Percentiles rank a stretch among this genome's conserved stretches.
phyloP scores from a whole-genome alignment of 768 basidiomycete species.

The Tremella mesenterica region DNA sequence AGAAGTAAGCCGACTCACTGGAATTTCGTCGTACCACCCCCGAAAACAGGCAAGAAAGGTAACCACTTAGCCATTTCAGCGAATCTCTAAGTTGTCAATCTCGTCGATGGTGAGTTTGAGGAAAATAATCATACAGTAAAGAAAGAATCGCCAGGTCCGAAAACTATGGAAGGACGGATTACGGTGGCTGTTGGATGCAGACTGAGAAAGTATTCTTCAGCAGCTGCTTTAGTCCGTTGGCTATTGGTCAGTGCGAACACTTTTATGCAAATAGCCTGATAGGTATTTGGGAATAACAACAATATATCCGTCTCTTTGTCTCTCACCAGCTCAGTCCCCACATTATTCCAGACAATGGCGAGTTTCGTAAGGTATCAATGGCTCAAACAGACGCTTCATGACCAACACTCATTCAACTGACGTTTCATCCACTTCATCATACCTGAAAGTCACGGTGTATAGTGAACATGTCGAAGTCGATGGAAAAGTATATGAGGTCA shows the following conservation, averaged over 20 bases:
- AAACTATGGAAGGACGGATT: slow-evolving; percentile 63
- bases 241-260: slow-evolving; percentile 1
- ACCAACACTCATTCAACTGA: too few species aligned
- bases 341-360: too few species aligned
- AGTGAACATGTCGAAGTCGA: not conserved
- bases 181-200: slow-evolving; percentile 54
- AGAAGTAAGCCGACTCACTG: slow-evolving; percentile 45
- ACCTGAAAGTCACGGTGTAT: too few species aligned
- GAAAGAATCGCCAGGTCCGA: slow-evolving; percentile 68
- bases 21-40: slow-evolving; percentile 58
- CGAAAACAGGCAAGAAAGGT: slow-evolving; percentile 69
- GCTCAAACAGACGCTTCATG: too few species aligned
- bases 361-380: too few species aligned
- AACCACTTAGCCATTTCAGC: slow-evolving; percentile 51
- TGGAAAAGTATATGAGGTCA: not conserved
- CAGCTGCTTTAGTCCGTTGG: slow-evolving; percentile 47
- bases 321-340: too few species aligned
- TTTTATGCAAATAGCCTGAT: too few species aligned
- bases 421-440: too few species aligned
- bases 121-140: slow-evolving; percentile 66
- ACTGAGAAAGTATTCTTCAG: slow-evolving; percentile 53
- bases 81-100: not conserved
- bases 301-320: too few species aligned
- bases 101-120: too few species aligned
- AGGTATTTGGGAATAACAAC: too few species aligned